A percentile compares a stretch with the other conserved stretches of the same genome.
phyloP scores from a whole-genome alignment of 2,329 filamentous ascomycete species.

The Penicillium frequentans region DNA sequence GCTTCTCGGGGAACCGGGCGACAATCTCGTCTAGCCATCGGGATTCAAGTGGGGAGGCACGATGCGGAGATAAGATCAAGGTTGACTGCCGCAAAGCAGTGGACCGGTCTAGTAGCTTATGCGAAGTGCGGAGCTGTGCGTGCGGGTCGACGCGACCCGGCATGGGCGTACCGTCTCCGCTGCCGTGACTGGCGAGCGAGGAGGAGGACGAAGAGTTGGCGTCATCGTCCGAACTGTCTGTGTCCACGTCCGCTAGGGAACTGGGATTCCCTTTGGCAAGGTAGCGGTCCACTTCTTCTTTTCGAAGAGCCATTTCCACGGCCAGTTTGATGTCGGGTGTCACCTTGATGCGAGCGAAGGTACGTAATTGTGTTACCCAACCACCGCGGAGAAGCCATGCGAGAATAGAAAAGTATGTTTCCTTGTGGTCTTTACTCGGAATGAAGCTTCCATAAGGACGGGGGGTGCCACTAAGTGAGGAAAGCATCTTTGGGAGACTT shows the following conservation, averaged over 20 bases:
- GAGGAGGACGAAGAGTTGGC: conserved; percentile 40
- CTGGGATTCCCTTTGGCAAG: conserved; percentile 30
- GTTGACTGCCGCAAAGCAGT: conserved; percentile 52
- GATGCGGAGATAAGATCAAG: conserved; percentile 75
- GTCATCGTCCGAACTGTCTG: conserved; percentile 20
- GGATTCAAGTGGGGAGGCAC: conserved; percentile 74
- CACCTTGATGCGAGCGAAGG: conserved; percentile 85
- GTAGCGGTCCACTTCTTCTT: conserved; percentile 57
- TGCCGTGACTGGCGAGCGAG: conserved; percentile 39
- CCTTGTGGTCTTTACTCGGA: conserved; percentile 82
- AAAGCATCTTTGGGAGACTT: conserved; percentile 81
- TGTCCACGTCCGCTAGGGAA: conserved; percentile 22
- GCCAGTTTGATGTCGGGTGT: conserved; percentile 79
- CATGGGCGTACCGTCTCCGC: conserved; percentile 39
- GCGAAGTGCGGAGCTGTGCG: conserved; percentile 28
- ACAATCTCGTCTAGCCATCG: conserved; percentile 61
- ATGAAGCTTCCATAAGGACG: conserved; percentile 81
- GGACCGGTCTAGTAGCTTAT: conserved; percentile 35
- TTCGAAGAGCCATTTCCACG: conserved; percentile 70
- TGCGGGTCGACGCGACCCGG: conserved; percentile 29
- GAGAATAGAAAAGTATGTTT: conserved; percentile 84
- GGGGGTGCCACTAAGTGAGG: conserved; percentile 74
- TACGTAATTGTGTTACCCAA: conserved; percentile 91
- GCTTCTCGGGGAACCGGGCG: conserved; percentile 35
- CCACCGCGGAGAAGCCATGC: conserved; percentile 90